These are phyloP conservation scores for Lolium multiflorum DNA, from an alignment of 176 grass and related monocot genomes.

Conservation along the genomic window DNA sequence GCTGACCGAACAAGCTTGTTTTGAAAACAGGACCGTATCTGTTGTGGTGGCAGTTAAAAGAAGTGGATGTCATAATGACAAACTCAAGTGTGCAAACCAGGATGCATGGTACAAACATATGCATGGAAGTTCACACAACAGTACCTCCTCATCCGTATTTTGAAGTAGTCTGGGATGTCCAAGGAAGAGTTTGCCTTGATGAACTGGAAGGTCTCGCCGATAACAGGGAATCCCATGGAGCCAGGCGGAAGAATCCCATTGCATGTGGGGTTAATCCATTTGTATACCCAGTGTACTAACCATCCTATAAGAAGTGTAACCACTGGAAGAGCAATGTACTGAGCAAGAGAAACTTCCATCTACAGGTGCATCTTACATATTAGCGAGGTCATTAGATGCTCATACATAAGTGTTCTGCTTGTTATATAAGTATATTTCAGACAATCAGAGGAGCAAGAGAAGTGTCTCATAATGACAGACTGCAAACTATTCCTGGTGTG, in stretches of 20 bases:
- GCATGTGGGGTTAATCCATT: neutral
- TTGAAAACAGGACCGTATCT: neutral
- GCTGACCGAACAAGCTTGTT: conserved; percentile 3
- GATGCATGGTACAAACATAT: too few relatives aligned
- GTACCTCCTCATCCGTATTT: neutral
- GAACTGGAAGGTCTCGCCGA: conserved; percentile 11
- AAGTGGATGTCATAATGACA: neutral
- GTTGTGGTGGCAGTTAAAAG: neutral
- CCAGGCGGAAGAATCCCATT: conserved; percentile 7
- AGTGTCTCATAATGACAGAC: too few relatives aligned
- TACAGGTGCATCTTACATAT: neutral
- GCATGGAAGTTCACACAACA: neutral
- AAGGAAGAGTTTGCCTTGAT: conserved; percentile 10
- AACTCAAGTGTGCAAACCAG: neutral
- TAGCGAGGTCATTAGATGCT: too few relatives aligned
- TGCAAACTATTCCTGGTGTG: too few relatives aligned
- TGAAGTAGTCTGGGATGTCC: neutral
- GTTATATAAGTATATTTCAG: too few relatives aligned
- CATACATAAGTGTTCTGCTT: too few relatives aligned
- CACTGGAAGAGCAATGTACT: neutral
- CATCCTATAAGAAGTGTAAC: conserved; percentile 10
- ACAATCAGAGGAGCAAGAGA: neutral
- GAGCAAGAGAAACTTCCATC: neutral
- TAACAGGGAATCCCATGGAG: conserved; percentile 13
- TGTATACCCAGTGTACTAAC: conserved; percentile 5